A percentile compares a stretch with the other conserved stretches of the same genome.
Evolutionary conservation across 305 asterid genomes (phyloP).

Genomic region (Fraxinus sp.): DNA sequence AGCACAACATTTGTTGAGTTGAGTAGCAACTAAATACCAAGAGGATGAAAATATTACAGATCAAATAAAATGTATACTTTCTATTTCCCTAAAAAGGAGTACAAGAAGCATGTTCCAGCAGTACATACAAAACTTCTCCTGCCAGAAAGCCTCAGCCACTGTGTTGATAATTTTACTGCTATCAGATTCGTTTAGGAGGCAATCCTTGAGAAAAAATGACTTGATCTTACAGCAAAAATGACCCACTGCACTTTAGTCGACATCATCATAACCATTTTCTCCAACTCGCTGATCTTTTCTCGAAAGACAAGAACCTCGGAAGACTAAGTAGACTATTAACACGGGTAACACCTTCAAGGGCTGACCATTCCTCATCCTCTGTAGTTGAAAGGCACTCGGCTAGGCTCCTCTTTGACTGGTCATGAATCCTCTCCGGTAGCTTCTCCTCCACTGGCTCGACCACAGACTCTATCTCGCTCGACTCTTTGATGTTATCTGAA

Average conservation of each 20-base stretch:
- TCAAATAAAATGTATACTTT: background rate
- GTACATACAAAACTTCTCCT: background rate
- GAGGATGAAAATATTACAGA: background rate
- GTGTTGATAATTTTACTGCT: background rate
- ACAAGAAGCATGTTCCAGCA: background rate
- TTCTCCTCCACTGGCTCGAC: constrained; percentile 49
- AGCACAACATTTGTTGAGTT: background rate
- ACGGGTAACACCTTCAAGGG: constrained; percentile 87
- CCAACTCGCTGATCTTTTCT: constrained; percentile 48
- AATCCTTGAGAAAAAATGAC: background rate
- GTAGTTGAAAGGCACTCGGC: constrained; percentile 86
- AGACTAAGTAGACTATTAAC: constrained; percentile 89
- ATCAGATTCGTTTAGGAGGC: background rate
- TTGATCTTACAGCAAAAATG: background rate
- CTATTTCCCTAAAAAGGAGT: background rate
- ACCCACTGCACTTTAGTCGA: background rate
- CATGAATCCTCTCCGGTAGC: constrained; percentile 33
- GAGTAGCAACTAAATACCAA: background rate
- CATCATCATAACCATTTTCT: constrained; percentile 71
- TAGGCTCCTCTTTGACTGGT: constrained; percentile 87
- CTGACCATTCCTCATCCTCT: constrained; percentile 89
- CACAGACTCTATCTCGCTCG: constrained; percentile 71
- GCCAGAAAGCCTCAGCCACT: background rate
- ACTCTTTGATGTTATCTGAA: background rate
- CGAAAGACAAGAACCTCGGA: constrained; percentile 83